These are phyloP conservation scores for Penicillium occitanis DNA, from an alignment of 2,329 filamentous ascomycete genomes.

Conservation along the genomic window DNA sequence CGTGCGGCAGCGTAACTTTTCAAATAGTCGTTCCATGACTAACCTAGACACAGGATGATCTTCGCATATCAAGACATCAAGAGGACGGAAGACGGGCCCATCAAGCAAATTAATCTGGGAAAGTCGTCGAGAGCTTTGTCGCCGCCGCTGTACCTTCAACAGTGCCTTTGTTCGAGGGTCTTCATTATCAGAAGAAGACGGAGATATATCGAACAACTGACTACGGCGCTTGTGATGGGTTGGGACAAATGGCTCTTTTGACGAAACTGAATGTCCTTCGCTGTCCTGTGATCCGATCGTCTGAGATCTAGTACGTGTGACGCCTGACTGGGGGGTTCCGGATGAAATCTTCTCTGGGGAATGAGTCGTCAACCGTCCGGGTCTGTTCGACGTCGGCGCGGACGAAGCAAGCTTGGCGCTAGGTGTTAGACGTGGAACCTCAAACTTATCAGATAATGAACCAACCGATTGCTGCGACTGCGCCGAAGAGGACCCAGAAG, in stretches of 20 bases:
- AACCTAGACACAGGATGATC: constrained; percentile 95
- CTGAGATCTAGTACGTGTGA: constrained; percentile 77
- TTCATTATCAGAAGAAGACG: constrained; percentile 96
- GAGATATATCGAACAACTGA: constrained; percentile 93
- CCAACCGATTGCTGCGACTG: constrained; percentile 74
- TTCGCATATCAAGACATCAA: constrained; percentile 95
- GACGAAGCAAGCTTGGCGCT: constrained; percentile 53
- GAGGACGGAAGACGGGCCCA: constrained; percentile 79
- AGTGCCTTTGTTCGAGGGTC: constrained; percentile 87
- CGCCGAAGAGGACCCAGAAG: constrained; percentile 82
- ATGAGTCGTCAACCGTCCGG: constrained; percentile 38
- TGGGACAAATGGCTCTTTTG: constrained; percentile 62
- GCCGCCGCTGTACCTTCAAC: constrained; percentile 84
- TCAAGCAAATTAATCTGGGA: constrained; percentile 87
- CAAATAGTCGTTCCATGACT: constrained; percentile 97
- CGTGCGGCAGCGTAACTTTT: constrained; percentile 91
- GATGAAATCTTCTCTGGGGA: constrained; percentile 62
- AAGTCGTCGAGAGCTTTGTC: constrained; percentile 92
- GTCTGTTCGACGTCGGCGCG: constrained; percentile 56
- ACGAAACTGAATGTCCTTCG: constrained; percentile 62
- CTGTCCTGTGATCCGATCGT: constrained; percentile 94
- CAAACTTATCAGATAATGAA: constrained; percentile 68
- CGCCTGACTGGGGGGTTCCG: constrained; percentile 54
- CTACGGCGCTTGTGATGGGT: constrained; percentile 85
- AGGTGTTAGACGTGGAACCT: constrained; percentile 62